Percentiles rank a stretch among this genome's conserved stretches.
Evolutionary conservation across 2,329 filamentous ascomycete species (phyloP).

Genomic region (Cercospora sp.): DNA sequence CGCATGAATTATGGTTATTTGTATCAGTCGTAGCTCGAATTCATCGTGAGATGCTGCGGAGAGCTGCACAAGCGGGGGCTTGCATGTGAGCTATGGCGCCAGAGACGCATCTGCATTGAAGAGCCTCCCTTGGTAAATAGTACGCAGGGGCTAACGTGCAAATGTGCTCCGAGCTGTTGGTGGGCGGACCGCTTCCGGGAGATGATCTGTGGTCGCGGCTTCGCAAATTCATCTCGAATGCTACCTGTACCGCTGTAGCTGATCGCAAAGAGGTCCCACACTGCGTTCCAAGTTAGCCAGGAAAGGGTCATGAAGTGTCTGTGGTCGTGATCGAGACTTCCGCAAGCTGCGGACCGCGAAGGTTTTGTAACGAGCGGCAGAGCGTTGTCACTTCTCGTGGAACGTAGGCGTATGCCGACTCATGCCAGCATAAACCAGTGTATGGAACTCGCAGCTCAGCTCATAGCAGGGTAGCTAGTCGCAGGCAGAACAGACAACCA

Average conservation of each 20-base stretch:
- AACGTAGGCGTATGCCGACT: not conserved
- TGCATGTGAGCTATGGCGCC: not conserved
- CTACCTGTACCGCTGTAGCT: not conserved
- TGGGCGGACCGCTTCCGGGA: not conserved
- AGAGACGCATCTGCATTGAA: not conserved
- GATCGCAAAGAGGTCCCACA: not conserved
- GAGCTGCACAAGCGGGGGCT: not conserved
- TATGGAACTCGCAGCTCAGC: not conserved
- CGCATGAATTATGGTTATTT: not conserved
- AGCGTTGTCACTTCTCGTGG: not conserved
- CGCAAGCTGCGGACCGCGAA: not conserved
- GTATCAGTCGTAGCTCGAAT: not conserved
- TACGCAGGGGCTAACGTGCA: not conserved
- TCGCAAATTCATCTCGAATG: not conserved
- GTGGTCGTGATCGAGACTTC: not conserved
- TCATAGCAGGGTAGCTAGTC: not conserved
- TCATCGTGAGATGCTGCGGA: not conserved
- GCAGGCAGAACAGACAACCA: not conserved
- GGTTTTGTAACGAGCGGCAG: not conserved
- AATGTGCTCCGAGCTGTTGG: not conserved
- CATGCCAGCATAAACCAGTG: not conserved
- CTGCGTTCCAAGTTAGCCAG: not conserved
- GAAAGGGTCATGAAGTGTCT: not conserved
- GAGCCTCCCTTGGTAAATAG: not conserved
- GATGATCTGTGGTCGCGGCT: not conserved